phyloP scores from a whole-genome alignment of 495 filamentous ascomycete genomes.

The Penicillium longicatenatum region DNA sequence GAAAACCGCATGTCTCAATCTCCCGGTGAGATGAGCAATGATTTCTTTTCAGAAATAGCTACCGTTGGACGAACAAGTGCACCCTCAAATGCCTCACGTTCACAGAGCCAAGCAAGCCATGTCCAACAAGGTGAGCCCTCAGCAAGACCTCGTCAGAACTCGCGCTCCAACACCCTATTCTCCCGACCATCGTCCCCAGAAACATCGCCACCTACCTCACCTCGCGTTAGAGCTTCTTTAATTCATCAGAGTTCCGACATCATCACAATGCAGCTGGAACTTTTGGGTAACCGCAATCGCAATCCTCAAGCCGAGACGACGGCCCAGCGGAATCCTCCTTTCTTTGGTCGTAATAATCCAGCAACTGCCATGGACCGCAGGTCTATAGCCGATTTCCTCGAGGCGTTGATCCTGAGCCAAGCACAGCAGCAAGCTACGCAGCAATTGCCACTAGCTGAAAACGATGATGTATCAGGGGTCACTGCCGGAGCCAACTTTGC shows the following conservation, averaged over 20 bases:
- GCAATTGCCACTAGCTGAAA: slow-evolving; percentile 13
- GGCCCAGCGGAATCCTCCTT: slow-evolving; percentile 15
- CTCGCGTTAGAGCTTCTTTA: slow-evolving; percentile 47
- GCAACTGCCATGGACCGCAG: slow-evolving; percentile 26
- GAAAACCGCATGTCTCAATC: slow-evolving; percentile 43
- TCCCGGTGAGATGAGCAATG: slow-evolving; percentile 39
- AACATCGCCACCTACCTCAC: slow-evolving; percentile 48
- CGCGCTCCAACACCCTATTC: slow-evolving; percentile 46
- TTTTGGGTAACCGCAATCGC: slow-evolving; percentile 40
- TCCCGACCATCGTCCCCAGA: slow-evolving; percentile 45
- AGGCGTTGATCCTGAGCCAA: slow-evolving; percentile 38
- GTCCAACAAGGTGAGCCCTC: slow-evolving; percentile 14
- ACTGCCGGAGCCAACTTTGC: slow-evolving; percentile 21
- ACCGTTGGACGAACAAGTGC: slow-evolving; percentile 31
- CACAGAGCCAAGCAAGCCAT: slow-evolving; percentile 18
- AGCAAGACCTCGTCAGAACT: slow-evolving; percentile 27
- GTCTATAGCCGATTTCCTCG: slow-evolving; percentile 42
- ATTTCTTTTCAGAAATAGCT: slow-evolving; percentile 34
- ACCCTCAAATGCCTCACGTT: slow-evolving; percentile 16
- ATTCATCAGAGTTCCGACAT: slow-evolving; percentile 49
- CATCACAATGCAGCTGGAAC: slow-evolving; percentile 52
- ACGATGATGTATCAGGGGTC: slow-evolving; percentile 27
- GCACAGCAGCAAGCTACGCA: slow-evolving; percentile 20
- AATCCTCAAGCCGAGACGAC: slow-evolving; percentile 22
- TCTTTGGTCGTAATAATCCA: slow-evolving; percentile 15